Percentiles rank a stretch among this genome's conserved stretches.
Evolutionary conservation across 2,329 filamentous ascomycete species (phyloP).

Genomic region (Alternaria triticimaculans): DNA sequence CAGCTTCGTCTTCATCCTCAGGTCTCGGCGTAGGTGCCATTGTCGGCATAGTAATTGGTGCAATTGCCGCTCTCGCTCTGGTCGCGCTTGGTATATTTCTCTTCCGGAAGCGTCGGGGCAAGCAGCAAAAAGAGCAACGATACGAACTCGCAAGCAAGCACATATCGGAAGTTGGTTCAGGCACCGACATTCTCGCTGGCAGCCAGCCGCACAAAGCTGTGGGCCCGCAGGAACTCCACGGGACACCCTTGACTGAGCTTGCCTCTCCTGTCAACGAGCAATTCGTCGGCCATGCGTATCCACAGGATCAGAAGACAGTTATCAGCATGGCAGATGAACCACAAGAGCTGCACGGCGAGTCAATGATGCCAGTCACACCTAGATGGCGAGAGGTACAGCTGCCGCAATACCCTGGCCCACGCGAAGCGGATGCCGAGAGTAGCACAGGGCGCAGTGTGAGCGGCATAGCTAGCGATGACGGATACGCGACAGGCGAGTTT

Average conservation of each 20-base stretch:
- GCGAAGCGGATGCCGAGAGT: constrained; percentile 31
- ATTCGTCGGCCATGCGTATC: constrained; percentile 12
- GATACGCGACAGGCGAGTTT: constrained; percentile 11
- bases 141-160: constrained; percentile 33
- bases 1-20: constrained; percentile 7
- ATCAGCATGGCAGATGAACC: constrained; percentile 30
- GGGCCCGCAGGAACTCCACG: constrained; percentile 32
- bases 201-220: constrained; percentile 20
- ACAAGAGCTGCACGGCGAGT: constrained; percentile 34
- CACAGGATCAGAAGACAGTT: constrained; percentile 28
- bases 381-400: constrained; percentile 34
- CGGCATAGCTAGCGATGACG: constrained; percentile 32
- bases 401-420: constrained; percentile 15
- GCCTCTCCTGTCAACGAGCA: constrained; percentile 19
- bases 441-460: constrained; percentile 26
- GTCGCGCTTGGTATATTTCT: constrained; percentile 28
- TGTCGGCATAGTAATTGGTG: constrained; percentile 41
- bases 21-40: constrained; percentile 38
- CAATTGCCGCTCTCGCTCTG: constrained; percentile 23
- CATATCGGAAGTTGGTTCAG: constrained; percentile 24
- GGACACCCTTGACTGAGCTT: constrained; percentile 34
- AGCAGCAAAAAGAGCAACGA: constrained; percentile 13
- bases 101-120: constrained; percentile 27
- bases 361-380: constrained; percentile 20
- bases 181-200: background rate